phyloP scores from a whole-genome alignment of 768 basidiomycete species.

The Leccinum truebloodii region DNA sequence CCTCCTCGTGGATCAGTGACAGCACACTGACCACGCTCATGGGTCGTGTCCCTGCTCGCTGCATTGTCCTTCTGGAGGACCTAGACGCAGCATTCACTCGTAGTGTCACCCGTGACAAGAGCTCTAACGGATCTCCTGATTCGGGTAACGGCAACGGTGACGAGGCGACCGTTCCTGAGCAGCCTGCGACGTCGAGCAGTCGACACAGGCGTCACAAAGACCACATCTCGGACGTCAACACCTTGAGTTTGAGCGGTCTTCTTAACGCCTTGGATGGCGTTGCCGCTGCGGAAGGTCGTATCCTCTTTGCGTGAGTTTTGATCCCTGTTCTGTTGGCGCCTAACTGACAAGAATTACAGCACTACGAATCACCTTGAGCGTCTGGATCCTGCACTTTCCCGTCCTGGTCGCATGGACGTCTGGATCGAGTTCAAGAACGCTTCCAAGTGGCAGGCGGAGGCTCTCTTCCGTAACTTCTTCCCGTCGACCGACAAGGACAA shows the following conservation, averaged over 20 bases:
- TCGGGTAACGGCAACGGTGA: conserved; percentile 35
- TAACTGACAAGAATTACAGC: conserved; percentile 36
- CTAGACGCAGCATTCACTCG: conserved; percentile 88
- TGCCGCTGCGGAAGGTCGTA: conserved; percentile 81
- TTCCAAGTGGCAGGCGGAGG: conserved; percentile 82
- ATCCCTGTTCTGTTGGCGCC: not conserved
- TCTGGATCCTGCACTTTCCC: conserved; percentile 87
- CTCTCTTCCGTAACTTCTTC: conserved; percentile 89
- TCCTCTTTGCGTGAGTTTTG: conserved; percentile 80
- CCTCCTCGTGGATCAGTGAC: conserved; percentile 86
- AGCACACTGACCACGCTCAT: conserved; percentile 83
- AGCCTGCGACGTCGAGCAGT: conserved; percentile 36
- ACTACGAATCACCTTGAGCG: conserved; percentile 92
- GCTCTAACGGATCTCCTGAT: conserved; percentile 46
- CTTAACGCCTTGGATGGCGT: conserved; percentile 87
- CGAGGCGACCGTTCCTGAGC: conserved; percentile 32
- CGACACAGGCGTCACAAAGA: conserved; percentile 51
- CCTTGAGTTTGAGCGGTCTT: conserved; percentile 76
- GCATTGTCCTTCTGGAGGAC: conserved; percentile 88
- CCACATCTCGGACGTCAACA: conserved; percentile 75
- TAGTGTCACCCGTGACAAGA: conserved; percentile 65
- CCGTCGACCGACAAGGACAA: conserved; percentile 63
- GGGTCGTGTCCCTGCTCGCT: conserved; percentile 82
- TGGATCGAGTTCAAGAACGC: conserved; percentile 91
- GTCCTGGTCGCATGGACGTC: conserved; percentile 91